Conservation (phyloP, 306 rosid genomes). For the Benincasa hispida region DNA sequence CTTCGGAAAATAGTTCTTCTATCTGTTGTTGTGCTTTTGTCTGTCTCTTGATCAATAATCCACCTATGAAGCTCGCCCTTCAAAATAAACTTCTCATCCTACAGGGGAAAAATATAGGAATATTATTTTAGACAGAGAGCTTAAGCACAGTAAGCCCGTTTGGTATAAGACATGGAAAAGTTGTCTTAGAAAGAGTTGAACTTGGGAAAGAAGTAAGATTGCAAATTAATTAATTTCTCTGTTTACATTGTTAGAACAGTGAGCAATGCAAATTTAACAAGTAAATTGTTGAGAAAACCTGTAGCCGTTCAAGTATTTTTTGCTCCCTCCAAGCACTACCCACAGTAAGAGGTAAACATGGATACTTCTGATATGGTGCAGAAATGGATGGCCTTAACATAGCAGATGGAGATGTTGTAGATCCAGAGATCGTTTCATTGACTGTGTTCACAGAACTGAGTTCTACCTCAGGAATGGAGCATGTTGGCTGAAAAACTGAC, state of each 20-base stretch:
- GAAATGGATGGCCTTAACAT: conserved; percentile 20
- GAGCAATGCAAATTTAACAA: background rate
- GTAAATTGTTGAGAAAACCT: conserved; percentile 39
- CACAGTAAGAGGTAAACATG: conserved; percentile 30
- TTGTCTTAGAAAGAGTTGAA: background rate
- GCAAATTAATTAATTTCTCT: background rate
- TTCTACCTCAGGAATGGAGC: conserved; percentile 18
- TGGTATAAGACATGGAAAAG: background rate
- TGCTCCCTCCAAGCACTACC: conserved; percentile 56
- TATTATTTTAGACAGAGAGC: background rate
- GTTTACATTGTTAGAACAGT: background rate
- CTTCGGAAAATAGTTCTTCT: conserved; percentile 63
- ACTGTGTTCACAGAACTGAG: conserved; percentile 19
- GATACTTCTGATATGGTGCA: conserved; percentile 34
- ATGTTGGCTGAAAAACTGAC: conserved; percentile 19
- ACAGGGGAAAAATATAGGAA: conserved; percentile 11
- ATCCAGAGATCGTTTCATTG: conserved; percentile 18
- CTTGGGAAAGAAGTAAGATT: background rate
- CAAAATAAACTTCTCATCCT: conserved; percentile 70
- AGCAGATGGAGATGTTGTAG: conserved; percentile 23
- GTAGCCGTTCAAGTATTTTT: conserved; percentile 57
- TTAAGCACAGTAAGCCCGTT: conserved; percentile 1
- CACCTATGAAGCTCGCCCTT: conserved; percentile 62
- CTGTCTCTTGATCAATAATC: conserved; percentile 65
- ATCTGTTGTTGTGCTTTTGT: conserved; percentile 45